Evolutionary conservation across 192 early-diverging fungal genomes (phyloP), one percentile per base, ranked within the genome.

Genomic region (Backusella sp.): DNA sequence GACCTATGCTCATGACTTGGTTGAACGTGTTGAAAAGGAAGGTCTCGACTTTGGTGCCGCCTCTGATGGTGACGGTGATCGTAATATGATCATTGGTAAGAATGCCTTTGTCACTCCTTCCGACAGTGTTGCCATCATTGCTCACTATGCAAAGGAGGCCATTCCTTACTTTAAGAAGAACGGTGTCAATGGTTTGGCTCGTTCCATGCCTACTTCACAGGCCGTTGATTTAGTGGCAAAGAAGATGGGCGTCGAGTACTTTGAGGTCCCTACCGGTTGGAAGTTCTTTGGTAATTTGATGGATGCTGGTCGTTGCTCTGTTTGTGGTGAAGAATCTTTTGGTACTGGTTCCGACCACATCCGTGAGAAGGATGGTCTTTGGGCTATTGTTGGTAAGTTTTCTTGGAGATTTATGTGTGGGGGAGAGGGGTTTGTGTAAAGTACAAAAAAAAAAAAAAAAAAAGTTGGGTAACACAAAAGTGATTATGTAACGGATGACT

Each of bases 281-380:
- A 94, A 97, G 86, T 99, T 99, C 88, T 99, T 99, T 91, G 96
- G 98, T 53, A 98, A 98, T 86, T 83, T 99, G 52, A 97, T 99
- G 97, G 98, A 99, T 80, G 97, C 96, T 36, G 93, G 93, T 19
- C 87, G 93, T 56, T 86, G 95, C 73, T 96, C 95, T 1, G 95
- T 99, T 74, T 99, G 98, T 79, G 98, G 98, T 69, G 98, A 99
- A 78, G 98, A 99, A 84, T 94, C 92, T 6, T 99, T 99, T 83
- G 98, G 98, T 68, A 99, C 98, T 15, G 98, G 98, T 69, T 97
- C 96, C 0, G 97, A 98, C 84, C 97, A 98, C 73, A 97, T 99
- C 70, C 95, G 98, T 69, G 98, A 99, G 80, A 99, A 99, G 87
- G 98, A 99, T 85, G 98, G 98, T 65, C 83, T 99, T 69, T 99